Conservation (phyloP, 129 eudicot genomes). For the Ambrosia trifida region DNA sequence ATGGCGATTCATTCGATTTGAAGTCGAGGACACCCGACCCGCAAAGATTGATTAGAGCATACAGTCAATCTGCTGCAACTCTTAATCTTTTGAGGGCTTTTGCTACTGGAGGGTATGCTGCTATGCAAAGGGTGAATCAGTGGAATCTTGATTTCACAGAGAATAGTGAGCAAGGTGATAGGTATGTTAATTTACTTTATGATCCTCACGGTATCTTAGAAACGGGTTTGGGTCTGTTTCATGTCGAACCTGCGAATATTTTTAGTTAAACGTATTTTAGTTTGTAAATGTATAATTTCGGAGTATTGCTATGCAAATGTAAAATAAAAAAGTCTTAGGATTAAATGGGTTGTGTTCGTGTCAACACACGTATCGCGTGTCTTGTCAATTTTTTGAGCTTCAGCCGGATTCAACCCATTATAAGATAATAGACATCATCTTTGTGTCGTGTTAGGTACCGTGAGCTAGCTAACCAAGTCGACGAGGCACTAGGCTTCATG, state of each 20-base stretch:
- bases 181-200: conserved; percentile 33
- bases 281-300: too few relatives aligned
- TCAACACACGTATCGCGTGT: too few relatives aligned
- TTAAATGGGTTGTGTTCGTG: too few relatives aligned
- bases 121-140: conserved; percentile 82
- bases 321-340: too few relatives aligned
- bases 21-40: conserved; percentile 88
- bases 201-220: too few relatives aligned
- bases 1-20: conserved; percentile 74
- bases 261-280: too few relatives aligned
- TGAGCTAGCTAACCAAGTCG: conserved; percentile 80
- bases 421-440: too few relatives aligned
- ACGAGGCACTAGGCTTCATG: conserved; percentile 91
- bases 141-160: conserved; percentile 87
- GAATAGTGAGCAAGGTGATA: conserved; percentile 84
- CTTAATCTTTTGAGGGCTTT: conserved; percentile 89
- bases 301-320: too few relatives aligned
- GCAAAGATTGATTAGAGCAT: conserved; percentile 85
- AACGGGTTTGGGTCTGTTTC: too few relatives aligned
- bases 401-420: too few relatives aligned
- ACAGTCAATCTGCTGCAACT: conserved; percentile 83
- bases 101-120: conserved; percentile 94
- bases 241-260: too few relatives aligned
- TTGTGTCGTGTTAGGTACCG: conserved; percentile 50
- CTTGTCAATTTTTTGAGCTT: too few relatives aligned